Evolutionary conservation across 228 moss, liverwort and hornwort genomes (phyloP).

Genomic region (Sphagnum fallax): DNA sequence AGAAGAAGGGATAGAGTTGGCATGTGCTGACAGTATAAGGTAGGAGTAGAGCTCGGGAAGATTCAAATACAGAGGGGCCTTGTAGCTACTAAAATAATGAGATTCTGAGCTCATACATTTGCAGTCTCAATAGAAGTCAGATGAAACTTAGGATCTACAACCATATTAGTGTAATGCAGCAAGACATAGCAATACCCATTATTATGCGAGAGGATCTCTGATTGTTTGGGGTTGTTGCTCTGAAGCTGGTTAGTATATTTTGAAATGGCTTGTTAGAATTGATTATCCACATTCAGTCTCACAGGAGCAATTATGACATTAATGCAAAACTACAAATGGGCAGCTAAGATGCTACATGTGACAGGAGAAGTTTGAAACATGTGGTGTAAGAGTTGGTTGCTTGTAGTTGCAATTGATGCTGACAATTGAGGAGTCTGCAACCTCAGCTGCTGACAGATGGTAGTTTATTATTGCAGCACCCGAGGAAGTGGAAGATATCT

Average conservation of each 20-base stretch:
- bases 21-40: background rate
- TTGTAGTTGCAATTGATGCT: background rate
- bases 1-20: background rate
- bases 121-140: background rate
- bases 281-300: too few relatives aligned
- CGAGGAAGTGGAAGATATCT: constrained; percentile 62
- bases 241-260: background rate
- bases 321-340: too few relatives aligned
- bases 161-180: background rate
- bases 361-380: too few relatives aligned
- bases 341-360: too few relatives aligned
- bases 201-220: background rate
- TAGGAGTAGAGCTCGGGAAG: too few relatives aligned
- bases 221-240: background rate
- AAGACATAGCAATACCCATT: background rate
- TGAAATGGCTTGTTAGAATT: background rate
- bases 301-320: too few relatives aligned
- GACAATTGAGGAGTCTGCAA: background rate
- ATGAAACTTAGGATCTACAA: background rate
- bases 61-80: too few relatives aligned
- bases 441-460: background rate
- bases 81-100: too few relatives aligned
- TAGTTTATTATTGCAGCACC: constrained; percentile 26
- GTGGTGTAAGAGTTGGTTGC: background rate
- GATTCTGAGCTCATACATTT: too few relatives aligned